Base-by-base conservation (phyloP, 176 grass and related monocot species). In the sorghum (Sorghum bicolor) region DNA sequence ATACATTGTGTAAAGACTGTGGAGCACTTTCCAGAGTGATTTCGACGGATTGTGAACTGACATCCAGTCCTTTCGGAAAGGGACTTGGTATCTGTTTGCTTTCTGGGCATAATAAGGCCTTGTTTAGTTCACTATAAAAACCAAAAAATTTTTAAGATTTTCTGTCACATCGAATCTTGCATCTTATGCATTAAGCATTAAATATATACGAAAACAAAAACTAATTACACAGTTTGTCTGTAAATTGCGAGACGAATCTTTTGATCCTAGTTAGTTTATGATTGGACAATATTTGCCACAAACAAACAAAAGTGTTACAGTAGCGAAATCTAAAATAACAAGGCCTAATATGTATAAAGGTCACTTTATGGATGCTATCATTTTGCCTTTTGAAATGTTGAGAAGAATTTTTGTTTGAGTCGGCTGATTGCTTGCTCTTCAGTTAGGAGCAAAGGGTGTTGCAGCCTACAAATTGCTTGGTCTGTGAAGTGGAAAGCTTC, bases 1-100 rank as follows among this genome's bases (percentile, higher is more conserved):
- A 5, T 78, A 14, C 4, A n/a, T n/a, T 58, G 60, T 86, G 61
- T 50, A 63, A 63, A 78, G 47, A 75, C 67, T 32, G 72, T 38
- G 72, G 69, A 12, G 24, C 61, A 14, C 80, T 83, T 86, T 69
- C 39, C 38, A 31, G 80, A 69, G 38, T 36, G 66, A 40, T 78
- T 72, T 86, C n/a, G 74, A 68, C 47, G 24, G 60, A 24, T 48
- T 39, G 74, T 47, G 58, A 78, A 73, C 67, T 78, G 20, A 38
- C 72, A 36, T 72, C 80, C 28, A 62, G 68, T 75, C 66, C 67
- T 90, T 66, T 69, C n/a, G 34, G 84, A 68, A 86, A 68, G 88
- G 62, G 67, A 83, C 74, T 19, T 4, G 5, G 28, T 15, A 45
- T 66, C 65, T 66, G 73, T 55, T 64, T 72, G 22, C 70, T 72